phyloP scores from a whole-genome alignment of 331 rosid genomes.

The Rhamnella rubrinervis region DNA sequence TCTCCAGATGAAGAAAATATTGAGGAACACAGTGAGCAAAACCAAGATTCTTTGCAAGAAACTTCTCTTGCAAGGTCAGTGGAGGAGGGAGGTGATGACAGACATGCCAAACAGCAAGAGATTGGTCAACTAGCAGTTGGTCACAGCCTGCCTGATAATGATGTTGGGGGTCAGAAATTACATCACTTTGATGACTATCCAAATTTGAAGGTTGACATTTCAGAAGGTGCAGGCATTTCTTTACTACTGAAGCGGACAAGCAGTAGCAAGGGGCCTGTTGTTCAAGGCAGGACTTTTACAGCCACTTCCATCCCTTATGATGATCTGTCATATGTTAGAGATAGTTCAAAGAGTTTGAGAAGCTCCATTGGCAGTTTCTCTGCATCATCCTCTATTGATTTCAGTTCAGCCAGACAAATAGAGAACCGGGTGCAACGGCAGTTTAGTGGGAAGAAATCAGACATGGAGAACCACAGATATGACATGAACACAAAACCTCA shows the following conservation, averaged over 20 bases:
- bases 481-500: slow-evolving; percentile 50
- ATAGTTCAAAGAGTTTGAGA: slow-evolving; percentile 59
- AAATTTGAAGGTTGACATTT: slow-evolving; percentile 34
- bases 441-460: slow-evolving; percentile 55
- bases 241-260: slow-evolving; percentile 70
- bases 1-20: slow-evolving; percentile 25
- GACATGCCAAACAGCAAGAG: slow-evolving; percentile 29
- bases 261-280: slow-evolving; percentile 68
- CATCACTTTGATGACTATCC: slow-evolving; percentile 28
- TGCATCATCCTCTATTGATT: slow-evolving; percentile 78
- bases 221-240: slow-evolving; percentile 74
- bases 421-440: slow-evolving; percentile 64
- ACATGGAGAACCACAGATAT: slow-evolving; percentile 42
- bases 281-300: slow-evolving; percentile 63
- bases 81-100: slow-evolving; percentile 28
- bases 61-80: slow-evolving; percentile 27
- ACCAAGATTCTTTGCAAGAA: slow-evolving; percentile 26
- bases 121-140: slow-evolving; percentile 24
- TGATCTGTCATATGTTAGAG: slow-evolving; percentile 58
- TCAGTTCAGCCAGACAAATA: slow-evolving; percentile 53
- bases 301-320: slow-evolving; percentile 59
- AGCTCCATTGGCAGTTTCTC: slow-evolving; percentile 71
- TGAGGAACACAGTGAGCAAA: slow-evolving; percentile 27
- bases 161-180: slow-evolving; percentile 28
- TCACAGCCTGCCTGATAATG: slow-evolving; percentile 18